phyloP scores from a whole-genome alignment of 1,139 yeast genomes.

The Lodderomyces theae region DNA sequence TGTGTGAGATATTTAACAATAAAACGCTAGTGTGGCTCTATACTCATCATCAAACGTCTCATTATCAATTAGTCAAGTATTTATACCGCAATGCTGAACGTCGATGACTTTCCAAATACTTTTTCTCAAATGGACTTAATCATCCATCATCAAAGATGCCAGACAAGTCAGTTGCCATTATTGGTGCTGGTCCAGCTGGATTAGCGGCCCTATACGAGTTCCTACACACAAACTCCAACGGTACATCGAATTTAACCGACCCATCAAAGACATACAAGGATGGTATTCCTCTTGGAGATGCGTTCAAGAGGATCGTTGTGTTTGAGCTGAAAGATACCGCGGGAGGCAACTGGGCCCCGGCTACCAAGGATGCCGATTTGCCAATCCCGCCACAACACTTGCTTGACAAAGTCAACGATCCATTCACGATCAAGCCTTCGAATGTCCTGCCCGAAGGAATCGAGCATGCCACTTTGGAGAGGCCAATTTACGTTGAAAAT shows the following conservation, averaged over 20 bases:
- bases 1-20: no score
- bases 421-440: conserved; percentile 25
- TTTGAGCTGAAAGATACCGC: conserved; percentile 33
- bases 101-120: no score
- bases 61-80: no score
- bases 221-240: conserved; percentile 31
- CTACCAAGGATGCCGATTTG: conserved; percentile 22
- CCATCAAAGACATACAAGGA: conserved; percentile 1
- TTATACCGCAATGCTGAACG: no score
- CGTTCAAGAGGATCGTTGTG: conserved; percentile 29
- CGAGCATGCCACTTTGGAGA: conserved; percentile 14
- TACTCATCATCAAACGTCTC: no score
- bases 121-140: background rate
- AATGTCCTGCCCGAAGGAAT: conserved; percentile 19
- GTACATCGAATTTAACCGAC: conserved; percentile 29
- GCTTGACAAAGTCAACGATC: conserved; percentile 18
- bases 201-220: conserved; percentile 37
- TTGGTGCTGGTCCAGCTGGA: conserved; percentile 41
- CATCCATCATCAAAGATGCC: conserved; percentile 8
- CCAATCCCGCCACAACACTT: conserved; percentile 29
- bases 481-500: conserved; percentile 18
- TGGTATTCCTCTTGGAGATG: conserved; percentile 12
- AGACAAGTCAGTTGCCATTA: conserved; percentile 26
- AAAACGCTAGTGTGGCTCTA: no score
- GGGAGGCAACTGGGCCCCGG: conserved; percentile 38